These are phyloP conservation scores for Sporothrix luriei DNA, from an alignment of 2,329 filamentous ascomycete genomes.

Conservation along the genomic window DNA sequence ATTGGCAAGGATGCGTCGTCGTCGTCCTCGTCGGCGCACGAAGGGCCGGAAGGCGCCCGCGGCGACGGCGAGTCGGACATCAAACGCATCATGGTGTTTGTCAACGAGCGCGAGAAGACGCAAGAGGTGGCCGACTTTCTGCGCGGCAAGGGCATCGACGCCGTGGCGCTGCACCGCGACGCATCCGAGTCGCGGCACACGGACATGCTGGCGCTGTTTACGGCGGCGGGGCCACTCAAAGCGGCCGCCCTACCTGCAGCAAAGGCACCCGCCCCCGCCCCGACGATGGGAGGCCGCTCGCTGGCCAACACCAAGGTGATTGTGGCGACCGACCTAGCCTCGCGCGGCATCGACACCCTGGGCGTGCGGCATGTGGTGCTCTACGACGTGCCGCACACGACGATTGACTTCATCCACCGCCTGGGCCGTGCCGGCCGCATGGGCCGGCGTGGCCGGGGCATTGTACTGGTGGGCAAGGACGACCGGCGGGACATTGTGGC, in stretches of 20 bases:
- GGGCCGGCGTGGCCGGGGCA: constrained; percentile 83
- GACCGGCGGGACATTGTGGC: constrained; percentile 88
- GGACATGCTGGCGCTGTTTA: constrained; percentile 78
- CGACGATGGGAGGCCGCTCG: constrained; percentile 48
- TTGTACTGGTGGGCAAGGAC: constrained; percentile 86
- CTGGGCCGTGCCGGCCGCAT: constrained; percentile 90
- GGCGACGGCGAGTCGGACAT: constrained; percentile 63
- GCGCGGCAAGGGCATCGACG: constrained; percentile 81
- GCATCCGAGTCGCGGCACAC: constrained; percentile 75
- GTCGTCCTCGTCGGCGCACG: constrained; percentile 52
- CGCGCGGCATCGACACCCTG: constrained; percentile 89
- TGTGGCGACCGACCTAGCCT: constrained; percentile 91
- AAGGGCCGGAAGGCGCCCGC: constrained; percentile 44
- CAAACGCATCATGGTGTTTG: constrained; percentile 65
- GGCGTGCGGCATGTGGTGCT: constrained; percentile 88
- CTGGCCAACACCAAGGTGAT: constrained; percentile 84
- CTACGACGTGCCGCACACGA: constrained; percentile 97
- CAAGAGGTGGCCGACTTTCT: constrained; percentile 80
- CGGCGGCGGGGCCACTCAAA: constrained; percentile 49
- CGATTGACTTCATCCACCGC: constrained; percentile 97
- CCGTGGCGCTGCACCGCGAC: constrained; percentile 81
- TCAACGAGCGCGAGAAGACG: constrained; percentile 50
- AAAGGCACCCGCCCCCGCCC: neutral
- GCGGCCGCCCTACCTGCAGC: constrained; percentile 31
- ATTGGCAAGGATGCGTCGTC: constrained; percentile 73